Percentiles rank a stretch among this genome's conserved stretches.
These are phyloP conservation scores for Ceriops tagal DNA, from an alignment of 345 rosid genomes.

Conservation along the genomic window DNA sequence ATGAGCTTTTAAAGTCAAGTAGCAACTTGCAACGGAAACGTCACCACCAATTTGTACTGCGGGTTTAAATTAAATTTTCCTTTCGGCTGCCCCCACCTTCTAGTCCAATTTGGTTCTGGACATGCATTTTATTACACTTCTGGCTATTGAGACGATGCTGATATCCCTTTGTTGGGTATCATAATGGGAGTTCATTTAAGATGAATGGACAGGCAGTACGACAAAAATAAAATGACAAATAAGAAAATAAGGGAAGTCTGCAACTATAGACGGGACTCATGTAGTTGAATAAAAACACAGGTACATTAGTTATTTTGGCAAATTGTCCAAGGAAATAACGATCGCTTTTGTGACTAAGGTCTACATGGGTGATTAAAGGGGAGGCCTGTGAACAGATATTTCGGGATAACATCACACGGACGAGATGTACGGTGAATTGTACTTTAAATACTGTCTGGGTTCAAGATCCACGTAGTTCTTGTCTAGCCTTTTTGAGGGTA, in stretches of 20 bases:
- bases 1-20: background rate
- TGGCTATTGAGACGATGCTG: background rate
- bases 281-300: background rate
- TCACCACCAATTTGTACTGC: slow-evolving; percentile 8
- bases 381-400: slow-evolving; percentile 15
- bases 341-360: background rate
- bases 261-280: background rate
- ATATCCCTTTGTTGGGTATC: background rate
- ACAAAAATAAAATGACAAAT: no score
- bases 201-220: slow-evolving; percentile 6
- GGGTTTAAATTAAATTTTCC: background rate
- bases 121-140: slow-evolving; percentile 9
- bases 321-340: background rate
- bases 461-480: background rate
- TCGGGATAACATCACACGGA: background rate
- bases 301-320: background rate
- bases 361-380: background rate
- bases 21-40: slow-evolving; percentile 27
- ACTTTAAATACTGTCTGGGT: background rate
- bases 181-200: slow-evolving; percentile 9
- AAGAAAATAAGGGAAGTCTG: background rate
- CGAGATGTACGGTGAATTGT: background rate
- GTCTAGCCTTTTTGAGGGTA: background rate
- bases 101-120: background rate
- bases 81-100: background rate